Base-by-base conservation (phyloP, 116 monocot species). In the Zostera marina region DNA sequence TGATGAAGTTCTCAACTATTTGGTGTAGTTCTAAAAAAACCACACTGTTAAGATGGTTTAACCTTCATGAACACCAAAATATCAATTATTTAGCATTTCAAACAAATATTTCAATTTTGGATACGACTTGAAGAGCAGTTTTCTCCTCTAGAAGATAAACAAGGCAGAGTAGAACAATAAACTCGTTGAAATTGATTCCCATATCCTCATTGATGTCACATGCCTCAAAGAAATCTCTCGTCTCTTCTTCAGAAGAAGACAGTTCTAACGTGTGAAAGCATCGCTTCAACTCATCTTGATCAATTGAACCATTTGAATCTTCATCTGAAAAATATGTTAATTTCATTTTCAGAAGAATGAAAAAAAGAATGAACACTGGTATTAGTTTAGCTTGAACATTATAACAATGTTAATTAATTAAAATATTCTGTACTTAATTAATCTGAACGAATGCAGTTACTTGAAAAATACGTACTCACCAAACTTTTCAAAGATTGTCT, bases 161-260 rank as follows among this genome's bases (percentile, higher is more conserved):
- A 17, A 93, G 78, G 76, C 93, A 87, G 61, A 93, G 76, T 62
- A 93, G 81, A 56, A 93, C 93, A 63, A 93, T 79, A 55, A 93
- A 93, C 70, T 93, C 93, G 60, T 93, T 93, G 68, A 93, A 93
- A 52, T 84, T 83, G 55, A 87, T 81, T 41, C 83, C 88, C 87
- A 78, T 79, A 13, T 66, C 62, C 58, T 87, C 84, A 62, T 77
- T 71, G 20, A 87, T 81, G 56, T 87, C 93, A 53, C 88, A 88
- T 3, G 81, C 81, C 56, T 74, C 74, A 75, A 93, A 93, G 42
- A 93, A 79, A 67, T 81, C 88, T 23, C 52, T 55, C 10, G 77
- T 76, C 58, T 93, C 93, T 53, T 84, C 84, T 26, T 93, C 88
- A 19, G 76, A 60, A 68, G 77, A 74, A 54, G 76, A 68, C 15